These are phyloP conservation scores for Aspergillus sojae DNA, from an alignment of 2,329 filamentous ascomycete species.

Conservation along the genomic window DNA sequence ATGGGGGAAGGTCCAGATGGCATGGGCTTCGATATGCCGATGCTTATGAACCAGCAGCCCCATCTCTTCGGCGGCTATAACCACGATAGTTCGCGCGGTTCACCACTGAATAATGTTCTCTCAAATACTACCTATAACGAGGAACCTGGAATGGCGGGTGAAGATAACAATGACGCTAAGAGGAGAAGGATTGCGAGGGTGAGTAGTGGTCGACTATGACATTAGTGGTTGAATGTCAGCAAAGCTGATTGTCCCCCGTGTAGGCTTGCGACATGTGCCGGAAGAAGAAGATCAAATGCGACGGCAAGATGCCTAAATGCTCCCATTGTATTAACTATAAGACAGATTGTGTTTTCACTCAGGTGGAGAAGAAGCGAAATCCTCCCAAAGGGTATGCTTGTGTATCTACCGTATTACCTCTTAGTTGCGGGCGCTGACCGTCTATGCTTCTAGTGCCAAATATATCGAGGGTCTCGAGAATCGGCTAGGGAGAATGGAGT, in stretches of 20 bases:
- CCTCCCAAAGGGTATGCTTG: constrained; percentile 84
- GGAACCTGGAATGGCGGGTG: constrained; percentile 49
- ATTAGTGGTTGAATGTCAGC: not conserved
- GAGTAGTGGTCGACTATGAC: constrained; percentile 39
- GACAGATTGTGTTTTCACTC: constrained; percentile 94
- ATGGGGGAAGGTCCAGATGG: constrained; percentile 41
- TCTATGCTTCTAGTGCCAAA: constrained; percentile 68
- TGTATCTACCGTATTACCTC: not conserved
- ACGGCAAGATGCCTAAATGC: constrained; percentile 92
- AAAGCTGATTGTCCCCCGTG: constrained; percentile 14
- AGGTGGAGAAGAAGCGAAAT: constrained; percentile 97
- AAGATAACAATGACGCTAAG: constrained; percentile 77
- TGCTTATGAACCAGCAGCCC: constrained; percentile 65
- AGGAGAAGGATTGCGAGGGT: constrained; percentile 85
- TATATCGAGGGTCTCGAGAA: constrained; percentile 98
- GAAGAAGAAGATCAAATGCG: constrained; percentile 94
- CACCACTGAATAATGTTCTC: constrained; percentile 59
- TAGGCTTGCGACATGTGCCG: constrained; percentile 95
- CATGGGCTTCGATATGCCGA: constrained; percentile 49
- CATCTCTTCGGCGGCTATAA: constrained; percentile 69
- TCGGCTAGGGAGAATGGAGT: constrained; percentile 92
- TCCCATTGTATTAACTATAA: constrained; percentile 98
- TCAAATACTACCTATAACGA: constrained; percentile 42
- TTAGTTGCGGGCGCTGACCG: constrained; percentile 16
- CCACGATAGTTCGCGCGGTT: constrained; percentile 63